Evolutionary conservation across 2,329 filamentous ascomycete genomes (phyloP), one percentile per base, ranked within the genome.

Genomic region (Tolypocladium inflatum): DNA sequence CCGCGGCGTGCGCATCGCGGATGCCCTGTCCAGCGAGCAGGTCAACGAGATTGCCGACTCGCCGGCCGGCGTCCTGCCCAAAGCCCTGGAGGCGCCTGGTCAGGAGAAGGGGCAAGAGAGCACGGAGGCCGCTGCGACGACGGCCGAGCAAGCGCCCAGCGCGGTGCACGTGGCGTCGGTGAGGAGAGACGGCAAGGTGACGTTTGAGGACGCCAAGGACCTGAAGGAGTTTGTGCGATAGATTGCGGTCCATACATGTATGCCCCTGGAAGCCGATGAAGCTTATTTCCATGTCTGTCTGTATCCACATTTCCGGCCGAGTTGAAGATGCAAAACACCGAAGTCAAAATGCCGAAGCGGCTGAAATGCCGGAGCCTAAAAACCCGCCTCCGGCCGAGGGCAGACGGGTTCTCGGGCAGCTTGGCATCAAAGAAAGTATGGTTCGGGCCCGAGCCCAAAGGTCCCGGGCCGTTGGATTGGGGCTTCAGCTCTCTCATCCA

Each of bases 1-100:
- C 56, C 85, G 93, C n/a, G 91, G 87, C 17, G 84, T 90, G 26
- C 81, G 88, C 19, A 76, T 96, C 50, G 85, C 84, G 56, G 93
- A 99, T 63, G 83, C 89, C 3, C 77, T 99, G 63, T 90, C 87
- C 5, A 79, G 81, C 35, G 82, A 86, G 55, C 87, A 99, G 63
- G 83, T 97, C 58, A 92, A 96, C 64, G 94, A 97, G 74, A 89
- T 97, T 60, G 93, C 93, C 0, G 88, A 92, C 68, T 79, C 86
- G 7, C 88, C 91, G 38, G 84, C 90, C 0, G 93, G 92, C 1
- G 79, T 81, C 1, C 80, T 89, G 0, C 77, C 84, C 2, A 76
- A 83, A 41, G 85, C 85, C 2, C 71, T 87, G 11, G 80, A 80
- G 63, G 63, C 75, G 52, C 73, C 72, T 9, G 70, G 66, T 6